Evolutionary conservation across 169 alveolate genomes (phyloP).

Genomic region (Plasmodium vinckei): DNA sequence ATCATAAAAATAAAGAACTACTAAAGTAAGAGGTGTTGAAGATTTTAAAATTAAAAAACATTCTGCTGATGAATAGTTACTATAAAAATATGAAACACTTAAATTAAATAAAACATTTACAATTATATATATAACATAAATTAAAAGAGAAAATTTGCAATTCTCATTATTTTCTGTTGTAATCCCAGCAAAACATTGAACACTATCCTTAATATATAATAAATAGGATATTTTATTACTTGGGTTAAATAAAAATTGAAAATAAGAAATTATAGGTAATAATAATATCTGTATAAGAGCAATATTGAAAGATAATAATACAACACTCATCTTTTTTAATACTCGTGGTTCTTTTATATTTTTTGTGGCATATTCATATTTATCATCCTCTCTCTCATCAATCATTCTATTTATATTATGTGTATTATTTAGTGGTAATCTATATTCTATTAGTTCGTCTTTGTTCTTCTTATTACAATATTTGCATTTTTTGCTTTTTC

Average conservation of each 20-base stretch:
- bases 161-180: slow-evolving; percentile 52
- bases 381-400: neutral
- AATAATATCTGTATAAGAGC: slow-evolving; percentile 44
- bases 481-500: neutral
- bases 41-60: slow-evolving; percentile 71
- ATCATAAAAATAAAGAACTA: slow-evolving; percentile 52
- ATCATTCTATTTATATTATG: neutral
- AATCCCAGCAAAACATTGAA: slow-evolving; percentile 50
- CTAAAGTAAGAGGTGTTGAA: slow-evolving; percentile 63
- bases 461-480: neutral
- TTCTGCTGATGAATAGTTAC: slow-evolving; percentile 69
- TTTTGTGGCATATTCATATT: neutral
- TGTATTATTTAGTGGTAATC: neutral
- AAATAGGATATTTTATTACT: slow-evolving; percentile 39
- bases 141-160: slow-evolving; percentile 34
- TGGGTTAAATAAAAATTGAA: slow-evolving; percentile 52
- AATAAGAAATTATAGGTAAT: slow-evolving; percentile 55
- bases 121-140: slow-evolving; percentile 33
- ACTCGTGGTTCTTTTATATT: neutral
- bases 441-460: neutral
- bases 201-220: slow-evolving; percentile 45
- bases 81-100: slow-evolving; percentile 60
- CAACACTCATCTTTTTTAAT: slow-evolving; percentile 44
- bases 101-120: slow-evolving; percentile 55
- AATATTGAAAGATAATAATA: slow-evolving; percentile 38